Conservation (phyloP, 768 basidiomycete genomes). For the Candolleomyces eurysporus region DNA sequence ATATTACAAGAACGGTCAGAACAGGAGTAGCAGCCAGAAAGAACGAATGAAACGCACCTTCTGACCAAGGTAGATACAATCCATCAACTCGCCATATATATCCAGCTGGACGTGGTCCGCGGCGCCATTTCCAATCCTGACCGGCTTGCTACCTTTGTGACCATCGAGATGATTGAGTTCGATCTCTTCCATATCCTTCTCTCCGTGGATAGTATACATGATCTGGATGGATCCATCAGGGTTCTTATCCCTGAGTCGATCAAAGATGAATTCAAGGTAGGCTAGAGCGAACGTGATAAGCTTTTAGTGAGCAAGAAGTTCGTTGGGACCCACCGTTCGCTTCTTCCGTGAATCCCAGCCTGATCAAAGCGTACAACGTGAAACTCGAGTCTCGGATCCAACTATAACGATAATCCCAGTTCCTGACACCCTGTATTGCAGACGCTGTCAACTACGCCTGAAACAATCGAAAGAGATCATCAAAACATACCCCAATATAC, state of each 20-base stretch:
- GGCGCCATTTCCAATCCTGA: constrained; percentile 94
- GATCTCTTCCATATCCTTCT: constrained; percentile 79
- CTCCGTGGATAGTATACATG: constrained; percentile 95
- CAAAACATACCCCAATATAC: constrained; percentile 63
- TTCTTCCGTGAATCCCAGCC: constrained; percentile 92
- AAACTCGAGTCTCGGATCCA: constrained; percentile 98
- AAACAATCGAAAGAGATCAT: background rate
- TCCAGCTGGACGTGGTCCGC: constrained; percentile 93
- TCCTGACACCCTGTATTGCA: constrained; percentile 4
- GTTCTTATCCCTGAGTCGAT: constrained; percentile 78
- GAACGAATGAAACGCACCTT: constrained; percentile 51
- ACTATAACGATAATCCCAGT: constrained; percentile 70
- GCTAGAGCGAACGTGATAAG: constrained; percentile 36
- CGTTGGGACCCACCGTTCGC: constrained; percentile 61
- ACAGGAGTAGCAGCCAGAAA: background rate
- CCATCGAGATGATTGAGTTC: constrained; percentile 88
- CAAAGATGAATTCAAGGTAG: constrained; percentile 90
- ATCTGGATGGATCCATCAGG: constrained; percentile 92
- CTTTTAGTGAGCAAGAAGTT: background rate
- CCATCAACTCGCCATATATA: constrained; percentile 96
- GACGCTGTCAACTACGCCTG: background rate
- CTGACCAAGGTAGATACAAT: constrained; percentile 95
- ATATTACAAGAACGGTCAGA: background rate
- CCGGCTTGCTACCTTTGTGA: constrained; percentile 81
- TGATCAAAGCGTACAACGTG: constrained; percentile 90